These are phyloP conservation scores for Grosmannia serpens DNA, from an alignment of 2,329 filamentous ascomycete genomes.

Conservation along the genomic window DNA sequence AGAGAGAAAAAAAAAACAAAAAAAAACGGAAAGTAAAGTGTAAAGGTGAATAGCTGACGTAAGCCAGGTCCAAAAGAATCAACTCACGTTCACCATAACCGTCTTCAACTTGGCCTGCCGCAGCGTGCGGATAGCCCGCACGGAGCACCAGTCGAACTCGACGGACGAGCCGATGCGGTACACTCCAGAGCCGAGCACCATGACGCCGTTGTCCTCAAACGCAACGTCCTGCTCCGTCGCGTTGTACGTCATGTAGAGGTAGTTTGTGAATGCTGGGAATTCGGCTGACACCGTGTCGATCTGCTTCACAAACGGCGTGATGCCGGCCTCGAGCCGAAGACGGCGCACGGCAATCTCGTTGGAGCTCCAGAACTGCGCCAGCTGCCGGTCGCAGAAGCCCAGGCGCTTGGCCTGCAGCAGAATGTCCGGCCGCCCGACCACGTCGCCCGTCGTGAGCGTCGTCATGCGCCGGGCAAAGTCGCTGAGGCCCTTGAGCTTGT, in stretches of 20 bases:
- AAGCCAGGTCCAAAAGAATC: neutral
- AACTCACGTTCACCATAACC: conserved; percentile 72
- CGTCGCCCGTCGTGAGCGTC: conserved; percentile 51
- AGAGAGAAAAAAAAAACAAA: neutral
- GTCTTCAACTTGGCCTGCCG: conserved; percentile 80
- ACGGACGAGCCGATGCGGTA: conserved; percentile 97
- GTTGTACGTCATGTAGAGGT: conserved; percentile 94
- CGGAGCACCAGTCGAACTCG: conserved; percentile 98
- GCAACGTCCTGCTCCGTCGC: conserved; percentile 71
- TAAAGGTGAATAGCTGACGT: neutral
- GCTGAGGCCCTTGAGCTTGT: conserved; percentile 80
- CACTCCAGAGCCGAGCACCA: conserved; percentile 92
- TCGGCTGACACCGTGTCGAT: conserved; percentile 97
- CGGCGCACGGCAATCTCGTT: conserved; percentile 86
- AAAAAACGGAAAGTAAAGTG: neutral
- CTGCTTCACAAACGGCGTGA: conserved; percentile 88
- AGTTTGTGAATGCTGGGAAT: conserved; percentile 90
- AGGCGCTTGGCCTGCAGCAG: conserved; percentile 82
- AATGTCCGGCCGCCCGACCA: conserved; percentile 50
- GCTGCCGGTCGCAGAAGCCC: conserved; percentile 86
- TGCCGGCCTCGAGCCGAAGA: conserved; percentile 71
- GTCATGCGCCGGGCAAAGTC: conserved; percentile 77
- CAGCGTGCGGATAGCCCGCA: conserved; percentile 83
- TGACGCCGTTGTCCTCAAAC: conserved; percentile 84
- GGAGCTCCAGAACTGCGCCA: conserved; percentile 88